A percentile compares a stretch with the other conserved stretches of the same genome.
phyloP scores from a whole-genome alignment of 768 basidiomycete genomes.

The Hemileccinum rubropunctum region DNA sequence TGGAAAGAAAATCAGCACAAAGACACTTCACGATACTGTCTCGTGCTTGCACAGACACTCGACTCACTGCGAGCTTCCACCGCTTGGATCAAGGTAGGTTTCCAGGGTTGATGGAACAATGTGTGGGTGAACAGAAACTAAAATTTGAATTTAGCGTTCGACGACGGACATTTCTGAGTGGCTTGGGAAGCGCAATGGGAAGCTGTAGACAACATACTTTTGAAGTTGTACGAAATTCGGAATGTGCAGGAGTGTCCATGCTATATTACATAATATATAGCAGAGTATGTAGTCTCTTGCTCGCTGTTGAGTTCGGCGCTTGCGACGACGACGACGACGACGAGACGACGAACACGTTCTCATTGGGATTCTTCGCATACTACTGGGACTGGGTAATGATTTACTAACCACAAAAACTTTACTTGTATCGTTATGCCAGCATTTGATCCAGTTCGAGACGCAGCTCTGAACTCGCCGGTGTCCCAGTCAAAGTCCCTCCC shows the following conservation, averaged over 20 bases:
- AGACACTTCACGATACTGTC: slow-evolving; percentile 66
- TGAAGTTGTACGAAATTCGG: neutral
- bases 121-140: neutral
- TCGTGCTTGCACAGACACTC: slow-evolving; percentile 62
- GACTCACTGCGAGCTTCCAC: slow-evolving; percentile 63
- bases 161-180: slow-evolving; percentile 54
- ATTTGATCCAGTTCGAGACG: slow-evolving; percentile 87
- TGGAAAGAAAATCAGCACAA: slow-evolving; percentile 42
- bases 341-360: neutral
- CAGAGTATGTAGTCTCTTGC: neutral
- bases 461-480: slow-evolving; percentile 75
- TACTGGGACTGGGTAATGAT: slow-evolving; percentile 12
- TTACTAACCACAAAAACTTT: slow-evolving; percentile 8
- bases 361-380: neutral
- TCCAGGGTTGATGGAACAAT: neutral
- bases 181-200: slow-evolving; percentile 33
- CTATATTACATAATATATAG: slow-evolving; percentile 15
- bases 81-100: slow-evolving; percentile 59
- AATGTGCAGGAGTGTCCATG: neutral
- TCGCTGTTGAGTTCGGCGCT: neutral
- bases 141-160: slow-evolving; percentile 44
- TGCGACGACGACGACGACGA: slow-evolving; percentile 11
- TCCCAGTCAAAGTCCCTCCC: slow-evolving; percentile 42
- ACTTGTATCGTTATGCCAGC: slow-evolving; percentile 32
- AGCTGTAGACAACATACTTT: neutral